Base-by-base conservation (phyloP, 345 rosid genomes). In the Corchorus olitorius region DNA sequence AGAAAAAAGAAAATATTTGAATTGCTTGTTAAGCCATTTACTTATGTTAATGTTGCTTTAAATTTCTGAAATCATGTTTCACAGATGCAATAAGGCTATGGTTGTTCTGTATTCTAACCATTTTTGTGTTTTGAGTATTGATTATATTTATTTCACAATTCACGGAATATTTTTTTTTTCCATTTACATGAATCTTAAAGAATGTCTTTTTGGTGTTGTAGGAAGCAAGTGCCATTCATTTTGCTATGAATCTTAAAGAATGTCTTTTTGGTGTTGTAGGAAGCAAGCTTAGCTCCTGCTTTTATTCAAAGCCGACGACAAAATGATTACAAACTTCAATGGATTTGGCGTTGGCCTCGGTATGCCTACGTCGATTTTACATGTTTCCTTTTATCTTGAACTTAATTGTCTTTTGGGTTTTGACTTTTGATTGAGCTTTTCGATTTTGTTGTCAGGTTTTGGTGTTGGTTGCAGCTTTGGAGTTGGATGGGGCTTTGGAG, bases 161-260 rank as follows among this genome's bases (percentile, higher is more conserved):
- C 16, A 35, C 19, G 67, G 19, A 43, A 4, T 39, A 45, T 15
- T 54, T 65, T 54, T 13, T n/a, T 39, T 66, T 52, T 52, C 43
- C 49, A 41, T 22, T 41, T 52, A 61, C n/a, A 66, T 70, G 73
- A 72, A 20, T 52, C 53, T n/a, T 58, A n/a, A 45, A 53, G 50
- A 71, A 75, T 37, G 50, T 48, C 53, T 64, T 22, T 79, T 75
- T 56, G 61, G 54, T 68, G 72, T 75, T 90, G 76, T 77, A 92
- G 99, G 98, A 95, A 80, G 99, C 98, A 64, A 88, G 97, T 74
- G 94, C 90, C 33, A 90, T 95, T 78, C 98, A 98, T 78, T 95
- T 95, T 84, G 98, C 99, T 62, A 66, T 70, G 73, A 72, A 20
- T 52, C 53, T n/a, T 58, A n/a, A 45, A 53, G 50, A 71, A 75